A percentile compares a stretch with the other conserved stretches of the same genome.
Conservation (phyloP, 345 rosid genomes). For the Kernera saxatilis region DNA sequence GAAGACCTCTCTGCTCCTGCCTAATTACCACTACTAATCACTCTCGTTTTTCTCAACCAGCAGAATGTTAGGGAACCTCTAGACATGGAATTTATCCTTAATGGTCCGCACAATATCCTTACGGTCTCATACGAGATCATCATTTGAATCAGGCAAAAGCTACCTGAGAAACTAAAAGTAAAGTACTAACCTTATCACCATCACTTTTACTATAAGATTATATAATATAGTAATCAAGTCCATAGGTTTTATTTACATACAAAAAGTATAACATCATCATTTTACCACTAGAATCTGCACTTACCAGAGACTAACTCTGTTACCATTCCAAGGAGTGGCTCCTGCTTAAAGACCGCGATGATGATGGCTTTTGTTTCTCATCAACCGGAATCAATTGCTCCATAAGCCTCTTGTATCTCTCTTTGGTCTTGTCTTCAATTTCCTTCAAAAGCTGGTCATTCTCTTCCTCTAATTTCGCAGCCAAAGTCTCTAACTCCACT, state of each 20-base stretch:
- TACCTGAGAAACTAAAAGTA: neutral
- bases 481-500: constrained; percentile 76
- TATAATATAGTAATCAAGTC: neutral
- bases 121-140: neutral
- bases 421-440: constrained; percentile 68
- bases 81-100: neutral
- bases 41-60: neutral
- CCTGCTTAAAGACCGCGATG: constrained; percentile 47
- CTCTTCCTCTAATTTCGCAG: constrained; percentile 67
- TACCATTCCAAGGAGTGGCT: constrained; percentile 65
- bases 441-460: constrained; percentile 66
- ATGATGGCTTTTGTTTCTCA: constrained; percentile 50
- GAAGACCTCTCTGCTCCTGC: constrained; percentile 59
- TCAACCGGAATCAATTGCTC: constrained; percentile 64
- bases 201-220: neutral
- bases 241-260: constrained; percentile 9
- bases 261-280: neutral
- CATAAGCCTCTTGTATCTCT: constrained; percentile 72
- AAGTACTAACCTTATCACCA: neutral
- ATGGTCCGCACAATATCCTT: neutral
- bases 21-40: neutral
- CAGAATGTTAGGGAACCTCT: neutral
- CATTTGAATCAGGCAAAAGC: neutral
- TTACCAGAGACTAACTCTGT: neutral
- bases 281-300: neutral